Percentiles rank a stretch among this genome's conserved stretches.
Evolutionary conservation across 1,284 basidiomycete genomes (phyloP).

Genomic region (Gastroboletus turbinatus): DNA sequence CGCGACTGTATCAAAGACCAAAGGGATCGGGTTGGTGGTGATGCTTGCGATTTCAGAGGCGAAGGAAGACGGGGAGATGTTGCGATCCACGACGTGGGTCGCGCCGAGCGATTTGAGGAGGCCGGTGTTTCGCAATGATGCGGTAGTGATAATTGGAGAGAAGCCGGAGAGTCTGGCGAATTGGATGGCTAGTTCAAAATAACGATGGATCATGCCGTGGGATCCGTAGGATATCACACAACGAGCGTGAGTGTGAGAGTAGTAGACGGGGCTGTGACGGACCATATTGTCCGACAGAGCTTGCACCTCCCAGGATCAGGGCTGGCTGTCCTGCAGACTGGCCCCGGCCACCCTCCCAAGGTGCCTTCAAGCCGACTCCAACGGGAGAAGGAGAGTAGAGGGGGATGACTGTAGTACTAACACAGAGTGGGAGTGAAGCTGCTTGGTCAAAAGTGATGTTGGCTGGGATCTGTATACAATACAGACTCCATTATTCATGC

Average conservation of each 20-base stretch:
- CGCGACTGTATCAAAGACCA: slow-evolving; percentile 23
- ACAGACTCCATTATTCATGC: not conserved
- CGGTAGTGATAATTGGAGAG: slow-evolving; percentile 33
- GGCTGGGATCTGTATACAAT: slow-evolving; percentile 18
- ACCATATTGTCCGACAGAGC: slow-evolving; percentile 39
- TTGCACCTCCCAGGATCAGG: slow-evolving; percentile 39
- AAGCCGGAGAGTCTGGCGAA: slow-evolving; percentile 36
- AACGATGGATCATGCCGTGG: not conserved
- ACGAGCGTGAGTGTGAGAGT: not conserved
- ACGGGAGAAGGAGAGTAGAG: slow-evolving; percentile 24
- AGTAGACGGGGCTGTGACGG: not conserved
- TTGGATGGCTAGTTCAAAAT: slow-evolving; percentile 35
- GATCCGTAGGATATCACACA: not conserved
- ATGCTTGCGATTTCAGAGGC: slow-evolving; percentile 12
- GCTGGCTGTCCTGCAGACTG: slow-evolving; percentile 27
- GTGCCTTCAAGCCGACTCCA: slow-evolving; percentile 23
- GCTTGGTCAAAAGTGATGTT: slow-evolving; percentile 26
- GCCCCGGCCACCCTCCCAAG: slow-evolving; percentile 25
- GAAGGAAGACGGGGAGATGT: slow-evolving; percentile 10
- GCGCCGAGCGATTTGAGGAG: slow-evolving; percentile 37
- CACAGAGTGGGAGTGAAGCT: slow-evolving; percentile 18
- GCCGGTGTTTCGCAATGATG: slow-evolving; percentile 33
- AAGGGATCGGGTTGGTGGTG: slow-evolving; percentile 9
- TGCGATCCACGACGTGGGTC: slow-evolving; percentile 34
- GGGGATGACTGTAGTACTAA: slow-evolving; percentile 15